phyloP scores from a whole-genome alignment of 306 rosid genomes.

The Inga oerstediana region DNA sequence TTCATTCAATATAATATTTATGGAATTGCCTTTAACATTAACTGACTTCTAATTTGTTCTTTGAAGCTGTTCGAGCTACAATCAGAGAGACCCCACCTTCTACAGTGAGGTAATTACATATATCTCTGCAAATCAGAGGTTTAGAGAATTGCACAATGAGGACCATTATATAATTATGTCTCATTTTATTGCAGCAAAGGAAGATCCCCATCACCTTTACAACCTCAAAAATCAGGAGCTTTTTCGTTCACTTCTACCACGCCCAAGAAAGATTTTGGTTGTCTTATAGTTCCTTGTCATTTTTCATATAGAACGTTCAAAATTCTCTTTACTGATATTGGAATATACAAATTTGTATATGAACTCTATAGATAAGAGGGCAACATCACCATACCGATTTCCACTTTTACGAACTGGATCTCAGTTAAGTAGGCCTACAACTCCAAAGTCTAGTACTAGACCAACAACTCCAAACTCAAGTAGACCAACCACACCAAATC shows the following conservation, averaged over 20 bases:
- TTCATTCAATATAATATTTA: slow-evolving; percentile 1
- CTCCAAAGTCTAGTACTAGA: slow-evolving; percentile 70
- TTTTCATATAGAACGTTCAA: background rate
- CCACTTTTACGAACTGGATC: slow-evolving; percentile 94
- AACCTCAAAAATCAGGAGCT: slow-evolving; percentile 54
- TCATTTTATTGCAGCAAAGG: slow-evolving; percentile 65
- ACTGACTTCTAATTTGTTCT: slow-evolving; percentile 35
- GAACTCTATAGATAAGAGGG: slow-evolving; percentile 63
- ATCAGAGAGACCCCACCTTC: slow-evolving; percentile 83
- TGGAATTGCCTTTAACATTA: slow-evolving; percentile 25
- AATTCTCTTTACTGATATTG: slow-evolving; percentile 20
- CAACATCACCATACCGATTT: slow-evolving; percentile 90
- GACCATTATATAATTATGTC: slow-evolving; percentile 16
- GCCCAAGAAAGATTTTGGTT: slow-evolving; percentile 78
- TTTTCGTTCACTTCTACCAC: slow-evolving; percentile 80
- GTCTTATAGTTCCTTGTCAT: slow-evolving; percentile 16
- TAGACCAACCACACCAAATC: slow-evolving; percentile 88
- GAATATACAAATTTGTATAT: slow-evolving; percentile 35
- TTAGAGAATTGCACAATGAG: background rate
- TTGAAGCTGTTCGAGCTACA: slow-evolving; percentile 83
- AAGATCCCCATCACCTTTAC: slow-evolving; percentile 69
- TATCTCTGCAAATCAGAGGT: background rate
- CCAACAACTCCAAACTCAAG: slow-evolving; percentile 79
- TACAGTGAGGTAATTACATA: slow-evolving; percentile 54
- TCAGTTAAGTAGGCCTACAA: slow-evolving; percentile 69